Conservation (phyloP, 2,329 filamentous ascomycete species). For the Fusarium sp. region DNA sequence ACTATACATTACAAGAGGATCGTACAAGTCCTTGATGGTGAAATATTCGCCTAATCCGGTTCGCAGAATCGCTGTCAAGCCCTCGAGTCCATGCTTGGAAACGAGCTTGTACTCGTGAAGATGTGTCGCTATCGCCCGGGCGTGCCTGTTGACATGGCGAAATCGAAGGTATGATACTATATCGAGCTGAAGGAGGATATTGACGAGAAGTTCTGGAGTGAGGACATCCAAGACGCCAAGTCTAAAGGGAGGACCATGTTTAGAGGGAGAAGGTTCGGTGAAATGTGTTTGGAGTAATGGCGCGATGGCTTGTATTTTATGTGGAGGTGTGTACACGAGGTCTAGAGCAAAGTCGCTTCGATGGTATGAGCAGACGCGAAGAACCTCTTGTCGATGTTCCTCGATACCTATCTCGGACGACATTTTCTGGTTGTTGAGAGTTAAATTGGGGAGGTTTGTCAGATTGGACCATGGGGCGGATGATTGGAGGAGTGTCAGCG, state of each 20-base stretch:
- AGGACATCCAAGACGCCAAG: conserved; percentile 3
- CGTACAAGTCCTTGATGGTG: background rate
- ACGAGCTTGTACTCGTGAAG: conserved; percentile 7
- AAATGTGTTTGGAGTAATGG: conserved; percentile 1
- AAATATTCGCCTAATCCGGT: background rate
- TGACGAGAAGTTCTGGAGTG: background rate
- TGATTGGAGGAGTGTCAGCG: background rate
- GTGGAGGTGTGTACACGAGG: background rate
- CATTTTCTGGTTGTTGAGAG: background rate
- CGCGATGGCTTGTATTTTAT: background rate
- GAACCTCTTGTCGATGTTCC: background rate
- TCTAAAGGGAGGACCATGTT: background rate
- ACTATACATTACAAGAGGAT: accelerated
- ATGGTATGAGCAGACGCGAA: conserved; percentile 21
- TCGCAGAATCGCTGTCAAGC: background rate
- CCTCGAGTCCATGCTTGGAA: background rate
- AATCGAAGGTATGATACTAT: conserved; percentile 1
- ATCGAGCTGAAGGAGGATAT: conserved; percentile 2
- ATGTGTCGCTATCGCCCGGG: background rate
- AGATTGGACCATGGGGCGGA: background rate
- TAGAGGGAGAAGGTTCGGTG: background rate
- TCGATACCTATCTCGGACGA: background rate
- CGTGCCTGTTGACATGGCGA: background rate
- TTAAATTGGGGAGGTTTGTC: background rate
- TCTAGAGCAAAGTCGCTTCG: conserved; percentile 5